Evolutionary conservation across 164 flowering plant genomes (phyloP).

Genomic region (Cinnamomum chago): DNA sequence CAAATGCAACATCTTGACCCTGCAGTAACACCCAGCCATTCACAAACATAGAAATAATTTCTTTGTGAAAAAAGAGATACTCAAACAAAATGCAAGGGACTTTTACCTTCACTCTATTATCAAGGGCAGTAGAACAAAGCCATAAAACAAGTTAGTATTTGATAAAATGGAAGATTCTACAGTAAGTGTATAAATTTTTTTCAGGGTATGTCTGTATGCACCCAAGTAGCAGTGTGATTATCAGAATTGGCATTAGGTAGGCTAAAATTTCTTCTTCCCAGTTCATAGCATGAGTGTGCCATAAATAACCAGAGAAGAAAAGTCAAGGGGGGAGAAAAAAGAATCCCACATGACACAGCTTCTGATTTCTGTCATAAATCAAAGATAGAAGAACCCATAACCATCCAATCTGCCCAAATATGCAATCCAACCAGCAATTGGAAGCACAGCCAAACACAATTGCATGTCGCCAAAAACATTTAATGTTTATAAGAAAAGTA

Average conservation of each 20-base stretch:
- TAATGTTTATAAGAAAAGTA: neutral
- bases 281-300: neutral
- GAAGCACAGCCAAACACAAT: neutral
- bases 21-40: slow-evolving; percentile 25
- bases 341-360: neutral
- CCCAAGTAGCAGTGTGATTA: neutral
- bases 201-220: neutral
- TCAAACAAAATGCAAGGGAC: neutral
- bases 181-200: neutral
- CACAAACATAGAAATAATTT: slow-evolving; percentile 6
- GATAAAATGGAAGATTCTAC: neutral
- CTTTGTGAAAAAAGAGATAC: neutral
- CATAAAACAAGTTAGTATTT: slow-evolving; percentile 34
- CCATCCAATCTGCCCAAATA: neutral
- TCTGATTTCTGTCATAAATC: neutral
- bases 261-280: neutral
- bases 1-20: slow-evolving; percentile 99
- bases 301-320: too few relatives aligned
- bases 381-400: neutral
- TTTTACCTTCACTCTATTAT: slow-evolving; percentile 83
- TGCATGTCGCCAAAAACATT: neutral
- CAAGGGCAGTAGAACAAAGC: slow-evolving; percentile 18
- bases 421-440: neutral
- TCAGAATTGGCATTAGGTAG: neutral
- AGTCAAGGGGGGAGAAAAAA: neutral